Evolutionary conservation across 352 stramenopile species (phyloP).

Genomic region (Phytophthora europaea): DNA sequence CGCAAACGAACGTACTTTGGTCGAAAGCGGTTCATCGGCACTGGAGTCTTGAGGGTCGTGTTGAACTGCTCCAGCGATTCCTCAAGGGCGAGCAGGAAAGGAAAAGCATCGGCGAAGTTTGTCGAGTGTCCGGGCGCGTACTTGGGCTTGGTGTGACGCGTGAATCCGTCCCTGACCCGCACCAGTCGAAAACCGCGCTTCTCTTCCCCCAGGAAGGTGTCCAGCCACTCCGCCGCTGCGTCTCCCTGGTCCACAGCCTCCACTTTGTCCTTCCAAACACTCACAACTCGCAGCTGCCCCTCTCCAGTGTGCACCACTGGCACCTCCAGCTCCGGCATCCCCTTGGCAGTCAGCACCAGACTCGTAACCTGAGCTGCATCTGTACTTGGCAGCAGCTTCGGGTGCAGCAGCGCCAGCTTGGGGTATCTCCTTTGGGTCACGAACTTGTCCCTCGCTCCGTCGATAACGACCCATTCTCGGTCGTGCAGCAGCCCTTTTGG

Average conservation of each 20-base stretch:
- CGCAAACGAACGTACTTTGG: conserved; percentile 60
- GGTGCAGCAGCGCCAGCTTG: conserved; percentile 71
- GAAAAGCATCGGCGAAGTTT: conserved; percentile 85
- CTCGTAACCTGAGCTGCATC: conserved; percentile 33
- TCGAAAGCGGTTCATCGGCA: conserved; percentile 88
- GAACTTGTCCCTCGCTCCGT: conserved; percentile 68
- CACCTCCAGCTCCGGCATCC: conserved; percentile 70
- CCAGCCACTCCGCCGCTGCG: conserved; percentile 68
- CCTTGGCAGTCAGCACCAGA: conserved; percentile 67
- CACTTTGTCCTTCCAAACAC: conserved; percentile 72
- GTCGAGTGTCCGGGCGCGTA: conserved; percentile 66
- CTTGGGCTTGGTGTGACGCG: conserved; percentile 59
- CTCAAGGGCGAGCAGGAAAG: conserved; percentile 73
- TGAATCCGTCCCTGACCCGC: conserved; percentile 66
- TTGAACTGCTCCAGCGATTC: conserved; percentile 76
- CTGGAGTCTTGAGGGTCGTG: conserved; percentile 50
- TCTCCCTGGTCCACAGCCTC: conserved; percentile 73
- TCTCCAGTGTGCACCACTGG: conserved; percentile 52
- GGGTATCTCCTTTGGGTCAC: conserved; percentile 76
- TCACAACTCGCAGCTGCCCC: conserved; percentile 47
- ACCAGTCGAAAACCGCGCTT: conserved; percentile 65
- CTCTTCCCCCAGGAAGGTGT: conserved; percentile 55
- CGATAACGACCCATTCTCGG: conserved; percentile 83
- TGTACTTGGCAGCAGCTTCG: conserved; percentile 62
- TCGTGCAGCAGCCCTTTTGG: conserved; percentile 74